phyloP scores from a whole-genome alignment of 2,329 filamentous ascomycete species.

The Calonectria pseudoreteaudii region DNA sequence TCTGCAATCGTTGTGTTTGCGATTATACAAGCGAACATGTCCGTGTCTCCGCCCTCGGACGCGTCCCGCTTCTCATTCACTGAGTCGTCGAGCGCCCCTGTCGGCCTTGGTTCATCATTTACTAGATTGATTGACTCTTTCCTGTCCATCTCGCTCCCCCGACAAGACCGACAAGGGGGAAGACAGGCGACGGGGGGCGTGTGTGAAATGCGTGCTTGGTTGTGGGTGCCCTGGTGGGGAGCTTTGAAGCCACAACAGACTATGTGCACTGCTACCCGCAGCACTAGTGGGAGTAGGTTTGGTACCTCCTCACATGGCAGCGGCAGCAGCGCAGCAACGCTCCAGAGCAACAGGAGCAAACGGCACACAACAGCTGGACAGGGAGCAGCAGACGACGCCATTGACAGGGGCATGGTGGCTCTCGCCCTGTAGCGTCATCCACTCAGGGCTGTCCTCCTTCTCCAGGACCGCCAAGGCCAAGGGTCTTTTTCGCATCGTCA shows the following conservation, averaged over 20 bases:
- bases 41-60: neutral
- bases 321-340: neutral
- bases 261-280: constrained; percentile 10
- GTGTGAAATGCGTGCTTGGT: neutral
- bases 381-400: neutral
- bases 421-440: neutral
- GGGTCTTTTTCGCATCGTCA: constrained; percentile 2
- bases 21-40: neutral
- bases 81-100: neutral
- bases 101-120: neutral
- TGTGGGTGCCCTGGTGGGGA: constrained; percentile 21
- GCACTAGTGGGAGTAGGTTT: constrained; percentile 9
- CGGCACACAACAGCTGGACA: neutral
- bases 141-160: neutral
- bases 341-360: neutral
- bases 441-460: neutral
- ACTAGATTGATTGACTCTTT: neutral
- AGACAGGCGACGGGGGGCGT: constrained; percentile 12
- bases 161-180: neutral
- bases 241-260: constrained; percentile 14
- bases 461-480: neutral
- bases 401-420: neutral
- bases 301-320: neutral
- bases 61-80: neutral
- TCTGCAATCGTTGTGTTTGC: neutral